Conservation (phyloP, 768 basidiomycete species). For the Leccinum incarnatum region DNA sequence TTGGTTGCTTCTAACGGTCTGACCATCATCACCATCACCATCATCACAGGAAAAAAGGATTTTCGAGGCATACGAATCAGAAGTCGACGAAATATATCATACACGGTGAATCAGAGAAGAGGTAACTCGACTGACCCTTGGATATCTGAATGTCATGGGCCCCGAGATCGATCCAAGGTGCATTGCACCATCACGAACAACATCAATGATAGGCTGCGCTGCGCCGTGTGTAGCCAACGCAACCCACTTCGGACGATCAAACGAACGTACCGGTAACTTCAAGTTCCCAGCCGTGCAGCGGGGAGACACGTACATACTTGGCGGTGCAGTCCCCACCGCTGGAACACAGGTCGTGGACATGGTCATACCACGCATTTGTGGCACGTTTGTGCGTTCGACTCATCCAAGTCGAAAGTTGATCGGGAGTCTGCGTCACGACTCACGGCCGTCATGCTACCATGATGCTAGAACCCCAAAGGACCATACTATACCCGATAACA, state of each 20-base stretch:
- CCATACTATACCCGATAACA: background rate
- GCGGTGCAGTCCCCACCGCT: background rate
- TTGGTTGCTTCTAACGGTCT: background rate
- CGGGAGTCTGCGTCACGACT: background rate
- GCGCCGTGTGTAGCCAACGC: too few relatives aligned
- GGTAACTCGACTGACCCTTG: background rate
- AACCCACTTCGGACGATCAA: background rate
- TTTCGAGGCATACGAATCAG: background rate
- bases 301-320: background rate
- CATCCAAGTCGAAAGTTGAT: background rate
- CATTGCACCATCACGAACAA: too few relatives aligned
- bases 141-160: too few relatives aligned
- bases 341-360: background rate
- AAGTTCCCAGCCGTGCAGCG: background rate
- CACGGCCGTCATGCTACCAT: too few relatives aligned
- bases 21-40: background rate
- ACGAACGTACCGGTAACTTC: background rate
- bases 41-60: background rate
- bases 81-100: background rate
- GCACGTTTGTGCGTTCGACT: background rate
- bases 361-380: background rate
- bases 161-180: too few relatives aligned
- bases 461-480: background rate
- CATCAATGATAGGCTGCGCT: too few relatives aligned
- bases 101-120: background rate